Evolutionary conservation across 148 eudicot genomes (phyloP), one percentile per base, ranked within the genome.

Genomic region (Beta vulgaris): DNA sequence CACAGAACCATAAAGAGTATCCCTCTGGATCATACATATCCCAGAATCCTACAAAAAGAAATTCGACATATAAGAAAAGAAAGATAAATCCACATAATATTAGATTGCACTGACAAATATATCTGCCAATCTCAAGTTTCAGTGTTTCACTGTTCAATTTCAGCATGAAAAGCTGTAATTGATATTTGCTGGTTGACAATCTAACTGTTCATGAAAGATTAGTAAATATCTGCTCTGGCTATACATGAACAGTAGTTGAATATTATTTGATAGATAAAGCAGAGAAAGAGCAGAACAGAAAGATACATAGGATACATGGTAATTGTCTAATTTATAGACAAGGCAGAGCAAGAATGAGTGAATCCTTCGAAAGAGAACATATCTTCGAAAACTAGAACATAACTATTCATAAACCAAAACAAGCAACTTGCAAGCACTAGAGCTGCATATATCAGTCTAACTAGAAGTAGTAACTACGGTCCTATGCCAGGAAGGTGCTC

Each of bases 1-100:
- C 86, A 73, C 86, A 83, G 65, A 83, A 83, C 85, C 85, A 83
- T 29, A 83, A 46, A 8, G 87, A 76, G 73, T 84, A 84, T 18
- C 87, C 87, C 73, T 88, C 92, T 0, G 96, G 88, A 42, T 91
- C 96, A 46, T 88, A 91, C 92, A 91, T 91, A 71, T 91, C 92
- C 96, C 92, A 89, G 43, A 91, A 91, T 58, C 97, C 97, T 91
- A 85, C 58, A 80, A 40, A 15, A 6, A 21, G 40, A 28, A 55
- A 40, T 34, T 25, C 26, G 7, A 46, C 10, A 29, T 10, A 26
- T 8, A 44, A 36, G 23, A 25, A 21, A 12, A 51, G 25, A 51
- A 51, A 51, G 7, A 1, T 51, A 51, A 51, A 4, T 2, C 23
- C 55, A 51, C 1, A 51, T 21, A 13, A 1, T 19, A 19, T 51